Base-by-base conservation (phyloP, 2,329 filamentous ascomycete genomes). In the Ophiostoma montium region DNA sequence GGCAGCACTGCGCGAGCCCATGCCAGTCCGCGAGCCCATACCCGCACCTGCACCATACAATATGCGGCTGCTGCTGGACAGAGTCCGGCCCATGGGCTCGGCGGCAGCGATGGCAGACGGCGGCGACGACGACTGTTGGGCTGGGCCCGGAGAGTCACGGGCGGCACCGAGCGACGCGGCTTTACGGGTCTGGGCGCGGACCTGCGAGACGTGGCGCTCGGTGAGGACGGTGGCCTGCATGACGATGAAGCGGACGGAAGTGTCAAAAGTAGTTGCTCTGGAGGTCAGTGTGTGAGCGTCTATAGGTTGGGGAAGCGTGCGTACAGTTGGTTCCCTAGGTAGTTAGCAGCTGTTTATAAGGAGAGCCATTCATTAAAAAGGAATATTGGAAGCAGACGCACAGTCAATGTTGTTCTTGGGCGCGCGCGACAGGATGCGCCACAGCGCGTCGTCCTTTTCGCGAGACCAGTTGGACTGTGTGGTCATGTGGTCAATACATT, bases 221-320 rank as follows among this genome's bases (percentile, higher is more conserved):
- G 92, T 95, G 6, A 96, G 76, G 76, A 88, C 95, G 63, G 87
- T 88, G 54, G 88, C 88, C 65, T 98, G 88, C 62, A 95, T 86
- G 15, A 95, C 76, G 31, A 98, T 74, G 60, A 96, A 96, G 36
- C 87, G 76, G 51, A 94, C 78, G 23, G 86, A 83, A 18, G 95
- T 90, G 54, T 89, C 76, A 65, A 95, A 95, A 42, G 78, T 73
- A 47, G 76, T 71, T 43, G 86, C 86, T 60, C 83, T 84, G 50
- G 45, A 4, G 33, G 19, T 47, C 2, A 43, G 23, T 31, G 8
- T 7, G 19, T 12, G 13, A 9, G 38, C 9, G 13, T 42, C 19
- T 27, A 21, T 31, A 5, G 30, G 4, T 23, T 2, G 3, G 15
- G 7, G 9, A 13, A 13, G n/a, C 4, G 12, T 15, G 12, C 41